A percentile compares a stretch with the other conserved stretches of the same genome.
Conservation (phyloP, 2,329 filamentous ascomycete species). For the Lomentospora prolificans region DNA sequence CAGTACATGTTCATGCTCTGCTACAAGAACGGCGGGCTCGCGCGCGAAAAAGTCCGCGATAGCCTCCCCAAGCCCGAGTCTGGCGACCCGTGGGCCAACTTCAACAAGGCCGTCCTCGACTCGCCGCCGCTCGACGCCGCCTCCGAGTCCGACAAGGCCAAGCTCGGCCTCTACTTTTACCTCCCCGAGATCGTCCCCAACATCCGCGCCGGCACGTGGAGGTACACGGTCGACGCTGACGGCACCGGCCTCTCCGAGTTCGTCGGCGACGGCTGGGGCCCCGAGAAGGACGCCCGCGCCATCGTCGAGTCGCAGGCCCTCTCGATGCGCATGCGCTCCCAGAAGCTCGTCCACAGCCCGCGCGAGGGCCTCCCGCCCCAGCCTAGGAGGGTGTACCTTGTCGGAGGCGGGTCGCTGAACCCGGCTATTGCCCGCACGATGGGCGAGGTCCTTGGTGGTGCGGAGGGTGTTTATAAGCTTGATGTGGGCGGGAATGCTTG, state of each 20-base stretch:
- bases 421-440: conserved; percentile 76
- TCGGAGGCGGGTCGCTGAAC: conserved; percentile 86
- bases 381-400: conserved; percentile 83
- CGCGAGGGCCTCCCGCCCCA: conserved; percentile 59
- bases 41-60: conserved; percentile 83
- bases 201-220: conserved; percentile 75
- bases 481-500: conserved; percentile 95
- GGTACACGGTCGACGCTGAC: conserved; percentile 55
- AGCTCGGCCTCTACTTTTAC: conserved; percentile 89
- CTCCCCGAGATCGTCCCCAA: conserved; percentile 95
- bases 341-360: conserved; percentile 57
- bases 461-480: conserved; percentile 83
- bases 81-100: conserved; percentile 61
- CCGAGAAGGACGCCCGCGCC: conserved; percentile 64
- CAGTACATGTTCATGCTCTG: conserved; percentile 99
- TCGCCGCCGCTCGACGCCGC: conserved; percentile 60
- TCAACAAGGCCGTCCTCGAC: conserved; percentile 63
- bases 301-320: conserved; percentile 96
- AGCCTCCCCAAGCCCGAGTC: conserved; percentile 49
- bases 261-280: conserved; percentile 28
- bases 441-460: conserved; percentile 79
- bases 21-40: conserved; percentile 96
- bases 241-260: conserved; percentile 36
- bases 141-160: conserved; percentile 49
- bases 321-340: conserved; percentile 77